Evolutionary conservation across 306 rosid genomes (phyloP).

Genomic region (Vicia sativa): DNA sequence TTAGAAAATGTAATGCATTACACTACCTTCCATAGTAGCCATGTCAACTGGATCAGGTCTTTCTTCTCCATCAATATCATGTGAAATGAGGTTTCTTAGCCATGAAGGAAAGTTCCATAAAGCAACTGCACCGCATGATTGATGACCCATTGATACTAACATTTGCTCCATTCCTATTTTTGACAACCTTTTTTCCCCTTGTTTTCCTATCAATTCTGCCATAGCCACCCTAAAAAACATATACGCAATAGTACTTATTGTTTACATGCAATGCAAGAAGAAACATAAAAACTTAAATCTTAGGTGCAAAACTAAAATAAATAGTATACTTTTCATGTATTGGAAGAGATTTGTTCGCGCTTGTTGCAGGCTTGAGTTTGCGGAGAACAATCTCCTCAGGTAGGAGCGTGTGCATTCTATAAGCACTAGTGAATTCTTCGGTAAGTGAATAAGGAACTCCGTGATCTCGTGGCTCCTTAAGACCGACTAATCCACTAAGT

Average conservation of each 20-base stretch:
- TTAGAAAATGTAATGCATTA: not conserved
- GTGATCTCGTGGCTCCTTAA: slow-evolving; percentile 65
- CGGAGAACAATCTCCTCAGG: slow-evolving; percentile 62
- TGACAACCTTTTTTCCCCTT: slow-evolving; percentile 60
- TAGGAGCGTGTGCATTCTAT: slow-evolving; percentile 75
- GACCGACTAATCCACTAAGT: slow-evolving; percentile 73
- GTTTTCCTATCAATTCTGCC: slow-evolving; percentile 60
- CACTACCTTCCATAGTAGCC: slow-evolving; percentile 71
- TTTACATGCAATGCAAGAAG: slow-evolving; percentile 7
- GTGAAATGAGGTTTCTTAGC: slow-evolving; percentile 70
- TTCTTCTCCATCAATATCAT: slow-evolving; percentile 68
- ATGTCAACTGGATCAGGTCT: slow-evolving; percentile 73
- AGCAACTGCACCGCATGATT: slow-evolving; percentile 61
- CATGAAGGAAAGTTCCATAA: slow-evolving; percentile 78
- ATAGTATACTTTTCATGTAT: slow-evolving; percentile 51
- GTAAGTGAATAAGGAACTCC: slow-evolving; percentile 81
- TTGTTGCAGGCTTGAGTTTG: slow-evolving; percentile 40
- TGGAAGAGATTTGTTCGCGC: slow-evolving; percentile 54
- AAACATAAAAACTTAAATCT: slow-evolving; percentile 3
- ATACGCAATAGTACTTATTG: slow-evolving; percentile 11
- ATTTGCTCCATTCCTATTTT: slow-evolving; percentile 63
- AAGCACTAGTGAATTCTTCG: slow-evolving; percentile 75
- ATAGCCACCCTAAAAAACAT: slow-evolving; percentile 62
- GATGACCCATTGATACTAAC: slow-evolving; percentile 79
- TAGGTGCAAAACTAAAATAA: not conserved